phyloP scores from a whole-genome alignment of 495 filamentous ascomycete genomes.

The Aspergillus panamensis region DNA sequence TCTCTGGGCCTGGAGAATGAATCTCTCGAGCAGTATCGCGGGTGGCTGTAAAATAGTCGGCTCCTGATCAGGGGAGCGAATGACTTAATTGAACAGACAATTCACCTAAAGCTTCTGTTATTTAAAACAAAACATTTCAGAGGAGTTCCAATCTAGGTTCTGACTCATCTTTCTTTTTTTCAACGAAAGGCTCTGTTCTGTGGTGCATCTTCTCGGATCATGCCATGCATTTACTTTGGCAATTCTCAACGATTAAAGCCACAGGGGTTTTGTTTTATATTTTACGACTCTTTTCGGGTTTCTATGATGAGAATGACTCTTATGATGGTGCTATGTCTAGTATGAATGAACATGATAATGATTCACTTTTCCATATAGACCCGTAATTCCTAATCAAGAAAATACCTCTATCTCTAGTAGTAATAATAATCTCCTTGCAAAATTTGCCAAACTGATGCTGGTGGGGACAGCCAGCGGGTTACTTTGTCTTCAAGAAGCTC shows the following conservation, averaged over 20 bases:
- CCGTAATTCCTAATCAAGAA: no score
- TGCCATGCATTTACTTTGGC: background rate
- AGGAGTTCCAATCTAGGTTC: background rate
- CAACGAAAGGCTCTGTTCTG: background rate
- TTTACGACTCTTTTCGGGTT: background rate
- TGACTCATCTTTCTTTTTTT: background rate
- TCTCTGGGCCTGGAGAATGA: constrained; percentile 79
- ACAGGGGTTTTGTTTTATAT: background rate
- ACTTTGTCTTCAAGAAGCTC: no score
- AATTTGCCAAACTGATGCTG: no score
- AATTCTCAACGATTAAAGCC: background rate
- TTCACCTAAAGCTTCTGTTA: background rate
- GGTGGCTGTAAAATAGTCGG: constrained; percentile 46
- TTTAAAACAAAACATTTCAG: background rate
- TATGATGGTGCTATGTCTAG: background rate
- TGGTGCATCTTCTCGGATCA: background rate
- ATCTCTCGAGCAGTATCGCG: constrained; percentile 54
- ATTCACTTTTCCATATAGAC: background rate
- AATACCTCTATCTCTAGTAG: no score
- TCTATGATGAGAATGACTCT: background rate
- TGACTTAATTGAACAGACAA: background rate
- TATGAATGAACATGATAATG: background rate
- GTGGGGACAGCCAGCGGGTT: no score
- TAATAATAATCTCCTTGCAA: no score
- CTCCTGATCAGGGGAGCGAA: constrained; percentile 4